These are phyloP conservation scores for Ceratobasidium sp. DNA, from an alignment of 1,284 basidiomycete genomes.

Conservation along the genomic window DNA sequence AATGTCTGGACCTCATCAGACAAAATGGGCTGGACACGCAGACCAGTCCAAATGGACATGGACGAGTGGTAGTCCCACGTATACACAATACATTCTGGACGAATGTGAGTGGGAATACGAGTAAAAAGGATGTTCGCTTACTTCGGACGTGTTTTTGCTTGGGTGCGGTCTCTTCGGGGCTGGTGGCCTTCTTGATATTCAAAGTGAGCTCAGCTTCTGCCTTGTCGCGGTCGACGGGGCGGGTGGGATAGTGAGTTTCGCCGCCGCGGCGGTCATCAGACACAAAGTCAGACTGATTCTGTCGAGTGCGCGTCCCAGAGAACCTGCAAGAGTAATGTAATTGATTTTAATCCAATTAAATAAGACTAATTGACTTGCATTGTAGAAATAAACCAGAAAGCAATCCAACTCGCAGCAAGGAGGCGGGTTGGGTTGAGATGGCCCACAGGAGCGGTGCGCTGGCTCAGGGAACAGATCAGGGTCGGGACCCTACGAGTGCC, in stretches of 20 bases:
- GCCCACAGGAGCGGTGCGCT: conserved; percentile 6
- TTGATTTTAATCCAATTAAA: too few species aligned
- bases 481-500: background rate
- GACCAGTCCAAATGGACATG: conserved; percentile 94
- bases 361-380: too few species aligned
- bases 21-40: conserved; percentile 93
- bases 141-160: conserved; percentile 98
- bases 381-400: too few species aligned
- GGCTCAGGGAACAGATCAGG: background rate
- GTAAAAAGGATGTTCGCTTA: conserved; percentile 59
- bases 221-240: conserved; percentile 97
- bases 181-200: conserved; percentile 97
- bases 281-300: conserved; percentile 43
- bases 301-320: conserved; percentile 40
- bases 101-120: conserved; percentile 12
- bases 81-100: conserved; percentile 91
- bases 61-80: conserved; percentile 99
- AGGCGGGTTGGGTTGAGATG: conserved; percentile 3
- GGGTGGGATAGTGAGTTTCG: conserved; percentile 88
- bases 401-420: background rate
- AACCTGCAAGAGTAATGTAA: conserved; percentile 35
- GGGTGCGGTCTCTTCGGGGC: conserved; percentile 88
- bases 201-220: conserved; percentile 90
- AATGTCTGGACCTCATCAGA: conserved; percentile 96
- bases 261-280: conserved; percentile 56